These are phyloP conservation scores for Canna indica DNA, from an alignment of 176 grass and related monocot species.

Conservation along the genomic window DNA sequence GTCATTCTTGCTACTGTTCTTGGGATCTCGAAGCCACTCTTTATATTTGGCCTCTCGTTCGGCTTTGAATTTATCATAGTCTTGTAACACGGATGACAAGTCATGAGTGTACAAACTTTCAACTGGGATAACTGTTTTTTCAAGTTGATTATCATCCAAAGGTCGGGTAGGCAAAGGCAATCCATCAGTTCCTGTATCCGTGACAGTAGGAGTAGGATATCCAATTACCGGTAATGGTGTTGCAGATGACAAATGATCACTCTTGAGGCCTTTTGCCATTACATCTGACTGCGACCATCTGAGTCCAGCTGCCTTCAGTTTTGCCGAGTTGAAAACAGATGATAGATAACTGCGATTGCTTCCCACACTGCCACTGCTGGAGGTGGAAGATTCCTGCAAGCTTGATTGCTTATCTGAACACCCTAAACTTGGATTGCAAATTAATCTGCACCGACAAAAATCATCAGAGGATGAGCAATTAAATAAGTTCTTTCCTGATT, in stretches of 20 bases:
- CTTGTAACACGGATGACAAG: conserved; percentile 25
- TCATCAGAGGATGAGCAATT: not conserved
- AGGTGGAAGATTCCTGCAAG: conserved; percentile 19
- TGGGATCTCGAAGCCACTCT: conserved; percentile 50
- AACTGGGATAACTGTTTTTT: not conserved
- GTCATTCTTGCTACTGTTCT: not conserved
- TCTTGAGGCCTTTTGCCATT: not conserved
- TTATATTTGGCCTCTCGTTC: conserved; percentile 63
- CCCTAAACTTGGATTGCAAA: conserved; percentile 68
- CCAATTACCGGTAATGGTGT: not conserved
- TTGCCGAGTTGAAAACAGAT: conserved; percentile 66
- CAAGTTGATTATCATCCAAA: not conserved
- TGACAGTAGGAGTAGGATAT: not conserved
- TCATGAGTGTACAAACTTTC: not conserved
- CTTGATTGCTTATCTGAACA: conserved; percentile 32
- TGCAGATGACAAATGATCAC: not conserved
- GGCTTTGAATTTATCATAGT: conserved; percentile 63
- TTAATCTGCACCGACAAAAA: conserved; percentile 36
- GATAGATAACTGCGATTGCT: conserved; percentile 60
- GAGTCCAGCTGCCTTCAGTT: conserved; percentile 51
- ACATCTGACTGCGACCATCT: conserved; percentile 44
- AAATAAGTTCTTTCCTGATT: too few species aligned
- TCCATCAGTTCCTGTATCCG: not conserved
- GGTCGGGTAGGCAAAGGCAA: conserved; percentile 1
- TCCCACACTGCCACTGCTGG: conserved; percentile 16